phyloP scores from a whole-genome alignment of 441 rosid species.

The Pelargonium cotyledonis region DNA sequence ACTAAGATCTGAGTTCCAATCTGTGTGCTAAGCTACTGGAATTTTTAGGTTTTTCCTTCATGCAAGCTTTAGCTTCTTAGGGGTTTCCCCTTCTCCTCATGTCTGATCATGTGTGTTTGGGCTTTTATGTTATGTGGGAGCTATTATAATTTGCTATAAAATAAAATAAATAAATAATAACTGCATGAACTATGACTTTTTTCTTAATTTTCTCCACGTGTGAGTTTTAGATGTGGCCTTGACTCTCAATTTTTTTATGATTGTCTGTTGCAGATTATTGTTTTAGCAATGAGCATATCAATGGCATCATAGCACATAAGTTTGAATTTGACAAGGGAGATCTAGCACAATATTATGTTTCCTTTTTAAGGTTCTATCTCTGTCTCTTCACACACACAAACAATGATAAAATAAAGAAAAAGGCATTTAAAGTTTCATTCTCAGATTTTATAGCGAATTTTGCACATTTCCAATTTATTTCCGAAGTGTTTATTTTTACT shows the following conservation, averaged over 20 bases:
- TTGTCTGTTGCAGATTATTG: conserved; percentile 50
- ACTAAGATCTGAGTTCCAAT: conserved; percentile 16
- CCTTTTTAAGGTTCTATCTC: conserved; percentile 54
- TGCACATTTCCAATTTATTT: neutral
- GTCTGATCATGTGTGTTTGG: conserved; percentile 8
- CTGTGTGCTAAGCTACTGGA: conserved; percentile 19
- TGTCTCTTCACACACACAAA: conserved; percentile 10
- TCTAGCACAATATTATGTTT: conserved; percentile 52
- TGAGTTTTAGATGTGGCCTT: neutral
- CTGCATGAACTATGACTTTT: neutral
- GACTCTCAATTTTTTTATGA: neutral
- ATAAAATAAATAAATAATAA: neutral
- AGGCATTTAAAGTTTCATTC: conserved; percentile 6
- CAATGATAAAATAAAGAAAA: neutral
- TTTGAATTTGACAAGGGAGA: conserved; percentile 52
- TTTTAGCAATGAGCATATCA: conserved; percentile 64
- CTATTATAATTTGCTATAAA: conserved; percentile 5
- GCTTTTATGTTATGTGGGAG: neutral
- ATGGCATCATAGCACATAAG: conserved; percentile 48
- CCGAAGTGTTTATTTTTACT: conserved; percentile 10
- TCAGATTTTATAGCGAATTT: neutral
- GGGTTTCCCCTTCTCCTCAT: neutral
- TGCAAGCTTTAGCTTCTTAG: neutral
- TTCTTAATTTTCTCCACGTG: neutral
- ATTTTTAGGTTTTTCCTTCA: conserved; percentile 11